Conservation (phyloP, 2,329 filamentous ascomycete genomes). For the Aspergillus hiratsukae region DNA sequence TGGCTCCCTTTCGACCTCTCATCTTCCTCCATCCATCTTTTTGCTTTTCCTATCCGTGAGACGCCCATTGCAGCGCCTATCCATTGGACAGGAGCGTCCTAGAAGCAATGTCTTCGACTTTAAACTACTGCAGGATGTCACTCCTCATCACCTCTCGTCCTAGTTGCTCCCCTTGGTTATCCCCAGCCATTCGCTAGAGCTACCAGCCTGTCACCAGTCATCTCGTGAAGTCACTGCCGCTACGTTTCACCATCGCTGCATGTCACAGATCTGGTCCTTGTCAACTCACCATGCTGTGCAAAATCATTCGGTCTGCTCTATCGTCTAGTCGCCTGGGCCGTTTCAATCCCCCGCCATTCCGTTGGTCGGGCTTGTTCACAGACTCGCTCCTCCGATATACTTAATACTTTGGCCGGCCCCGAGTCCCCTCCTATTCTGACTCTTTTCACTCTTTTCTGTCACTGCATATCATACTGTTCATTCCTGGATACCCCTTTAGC, state of each 20-base stretch:
- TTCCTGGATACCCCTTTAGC: constrained; percentile 1
- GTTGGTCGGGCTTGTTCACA: background rate
- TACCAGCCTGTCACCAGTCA: constrained; percentile 2
- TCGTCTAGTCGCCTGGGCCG: constrained; percentile 6
- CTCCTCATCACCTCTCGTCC: constrained; percentile 13
- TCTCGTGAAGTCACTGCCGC: constrained; percentile 1
- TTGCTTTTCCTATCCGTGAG: background rate
- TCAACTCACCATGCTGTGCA: background rate
- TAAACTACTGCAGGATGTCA: constrained; percentile 17
- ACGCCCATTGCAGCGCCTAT: background rate
- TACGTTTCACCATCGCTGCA: constrained; percentile 17
- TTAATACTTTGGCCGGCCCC: constrained; percentile 3
- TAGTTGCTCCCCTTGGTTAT: background rate
- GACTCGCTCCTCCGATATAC: constrained; percentile 4
- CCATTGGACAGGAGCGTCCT: constrained; percentile 3
- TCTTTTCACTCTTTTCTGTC: background rate
- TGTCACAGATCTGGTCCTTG: constrained; percentile 3
- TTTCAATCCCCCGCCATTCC: constrained; percentile 7
- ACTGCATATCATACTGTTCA: background rate
- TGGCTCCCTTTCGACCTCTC: constrained; percentile 1
- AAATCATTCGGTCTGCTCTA: constrained; percentile 2
- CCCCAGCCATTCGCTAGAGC: constrained; percentile 3
- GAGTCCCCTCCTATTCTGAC: background rate
- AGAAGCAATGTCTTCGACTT: constrained; percentile 2
- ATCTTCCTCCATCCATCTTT: background rate